Percentiles rank a stretch among this genome's conserved stretches.
phyloP scores from a whole-genome alignment of 2,329 filamentous ascomycete species.

The Nothophaeocryptopus gaeumannii region DNA sequence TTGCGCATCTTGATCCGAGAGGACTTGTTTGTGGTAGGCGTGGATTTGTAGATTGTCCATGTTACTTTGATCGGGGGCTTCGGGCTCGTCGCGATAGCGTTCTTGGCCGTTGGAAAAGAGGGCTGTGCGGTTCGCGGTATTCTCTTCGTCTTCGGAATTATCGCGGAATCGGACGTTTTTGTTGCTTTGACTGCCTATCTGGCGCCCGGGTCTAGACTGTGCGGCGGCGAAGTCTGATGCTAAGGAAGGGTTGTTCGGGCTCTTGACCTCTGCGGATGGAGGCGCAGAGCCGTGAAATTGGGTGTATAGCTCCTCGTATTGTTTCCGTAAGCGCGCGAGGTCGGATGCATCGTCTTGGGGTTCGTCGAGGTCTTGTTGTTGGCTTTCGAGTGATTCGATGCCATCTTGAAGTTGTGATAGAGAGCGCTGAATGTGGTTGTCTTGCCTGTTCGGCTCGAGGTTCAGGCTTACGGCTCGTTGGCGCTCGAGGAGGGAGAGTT shows the following conservation, averaged over 20 bases:
- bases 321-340: slow-evolving; percentile 66
- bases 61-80: slow-evolving; percentile 48
- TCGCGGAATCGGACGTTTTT: slow-evolving; percentile 76
- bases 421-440: slow-evolving; percentile 84
- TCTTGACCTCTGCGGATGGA: slow-evolving; percentile 53
- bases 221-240: slow-evolving; percentile 64
- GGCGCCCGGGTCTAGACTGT: slow-evolving; percentile 44
- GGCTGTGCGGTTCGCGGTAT: slow-evolving; percentile 53
- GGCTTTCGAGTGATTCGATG: slow-evolving; percentile 65
- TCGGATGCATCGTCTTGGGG: slow-evolving; percentile 54
- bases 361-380: slow-evolving; percentile 63
- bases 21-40: slow-evolving; percentile 73
- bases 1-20: slow-evolving; percentile 89
- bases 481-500: slow-evolving; percentile 88
- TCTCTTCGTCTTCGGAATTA: slow-evolving; percentile 49
- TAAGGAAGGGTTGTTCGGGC: slow-evolving; percentile 64
- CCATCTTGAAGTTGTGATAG: slow-evolving; percentile 82
- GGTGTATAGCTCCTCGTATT: slow-evolving; percentile 71
- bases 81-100: slow-evolving; percentile 67
- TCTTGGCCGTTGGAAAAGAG: slow-evolving; percentile 49
- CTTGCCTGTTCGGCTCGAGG: slow-evolving; percentile 74
- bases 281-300: slow-evolving; percentile 70
- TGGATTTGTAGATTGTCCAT: slow-evolving; percentile 85
- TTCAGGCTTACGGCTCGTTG: slow-evolving; percentile 80
- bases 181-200: slow-evolving; percentile 9